These are phyloP conservation scores for Flaveria ramosissima DNA, from an alignment of 129 eudicot genomes.

Conservation along the genomic window DNA sequence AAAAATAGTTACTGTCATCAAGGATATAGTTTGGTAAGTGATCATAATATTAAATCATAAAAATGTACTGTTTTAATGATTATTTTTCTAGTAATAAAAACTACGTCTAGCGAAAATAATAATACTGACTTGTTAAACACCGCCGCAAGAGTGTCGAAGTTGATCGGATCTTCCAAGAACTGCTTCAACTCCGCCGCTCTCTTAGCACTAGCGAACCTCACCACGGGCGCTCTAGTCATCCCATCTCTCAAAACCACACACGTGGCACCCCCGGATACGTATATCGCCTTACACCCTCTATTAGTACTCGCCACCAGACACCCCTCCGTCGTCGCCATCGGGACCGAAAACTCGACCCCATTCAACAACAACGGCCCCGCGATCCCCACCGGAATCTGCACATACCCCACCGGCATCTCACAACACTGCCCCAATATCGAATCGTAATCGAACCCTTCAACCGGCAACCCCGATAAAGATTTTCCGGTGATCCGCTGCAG, in stretches of 20 bases:
- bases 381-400: constrained; percentile 65
- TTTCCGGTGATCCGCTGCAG: constrained; percentile 58
- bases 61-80: too few species aligned
- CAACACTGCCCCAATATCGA: constrained; percentile 80
- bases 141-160: constrained; percentile 48
- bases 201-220: constrained; percentile 48
- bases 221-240: constrained; percentile 68
- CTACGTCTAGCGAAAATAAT: neutral
- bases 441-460: constrained; percentile 65
- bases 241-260: constrained; percentile 47
- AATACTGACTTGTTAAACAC: constrained; percentile 61
- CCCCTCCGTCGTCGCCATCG: constrained; percentile 72
- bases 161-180: constrained; percentile 52
- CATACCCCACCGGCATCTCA: constrained; percentile 80
- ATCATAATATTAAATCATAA: too few species aligned
- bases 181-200: constrained; percentile 61
- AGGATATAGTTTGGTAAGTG: too few species aligned
- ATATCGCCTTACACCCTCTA: constrained; percentile 58
- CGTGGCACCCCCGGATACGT: constrained; percentile 54
- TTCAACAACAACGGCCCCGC: constrained; percentile 62
- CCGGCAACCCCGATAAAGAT: constrained; percentile 57
- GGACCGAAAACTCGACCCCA: constrained; percentile 47
- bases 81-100: neutral
- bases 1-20: too few species aligned
- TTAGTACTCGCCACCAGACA: constrained; percentile 61